A percentile compares a stretch with the other conserved stretches of the same genome.
Evolutionary conservation across 1,284 basidiomycete genomes (phyloP).

Genomic region (Inonotus hispidus): DNA sequence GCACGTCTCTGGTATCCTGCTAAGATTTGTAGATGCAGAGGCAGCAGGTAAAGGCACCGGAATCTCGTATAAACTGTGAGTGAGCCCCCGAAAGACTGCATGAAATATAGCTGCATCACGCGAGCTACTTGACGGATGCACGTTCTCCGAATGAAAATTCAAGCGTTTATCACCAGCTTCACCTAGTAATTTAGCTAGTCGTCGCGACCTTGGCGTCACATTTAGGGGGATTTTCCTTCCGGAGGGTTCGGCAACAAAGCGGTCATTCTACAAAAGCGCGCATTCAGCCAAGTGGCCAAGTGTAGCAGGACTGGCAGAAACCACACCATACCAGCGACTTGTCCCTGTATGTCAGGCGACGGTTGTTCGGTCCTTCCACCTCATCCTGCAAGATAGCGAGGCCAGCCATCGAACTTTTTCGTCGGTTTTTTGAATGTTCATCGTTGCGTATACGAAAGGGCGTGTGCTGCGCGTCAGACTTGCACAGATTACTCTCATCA

Average conservation of each 20-base stretch:
- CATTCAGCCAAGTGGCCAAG: background rate
- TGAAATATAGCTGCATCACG: background rate
- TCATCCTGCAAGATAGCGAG: slow-evolving; percentile 16
- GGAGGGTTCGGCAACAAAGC: slow-evolving; percentile 11
- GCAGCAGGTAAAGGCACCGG: slow-evolving; percentile 9
- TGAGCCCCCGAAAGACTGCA: slow-evolving; percentile 2
- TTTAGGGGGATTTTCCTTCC: slow-evolving; percentile 3
- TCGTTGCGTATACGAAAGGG: slow-evolving; percentile 12
- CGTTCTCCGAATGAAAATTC: slow-evolving; percentile 9
- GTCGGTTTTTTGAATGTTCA: background rate
- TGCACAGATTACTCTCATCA: background rate
- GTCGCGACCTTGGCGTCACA: slow-evolving; percentile 15
- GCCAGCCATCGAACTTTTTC: slow-evolving; percentile 15
- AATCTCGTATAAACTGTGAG: slow-evolving; percentile 13
- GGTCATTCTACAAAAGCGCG: slow-evolving; percentile 7
- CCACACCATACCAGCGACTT: background rate
- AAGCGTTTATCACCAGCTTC: slow-evolving; percentile 10
- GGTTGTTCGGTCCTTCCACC: background rate
- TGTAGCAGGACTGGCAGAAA: background rate
- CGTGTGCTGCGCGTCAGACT: slow-evolving; percentile 5
- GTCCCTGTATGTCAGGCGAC: background rate
- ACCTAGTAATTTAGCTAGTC: slow-evolving; percentile 15
- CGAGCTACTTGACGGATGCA: background rate
- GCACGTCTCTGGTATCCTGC: slow-evolving; percentile 8
- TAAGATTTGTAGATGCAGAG: slow-evolving; percentile 17